Evolutionary conservation across 345 rosid species (phyloP).

Genomic region (Viola odorata): DNA sequence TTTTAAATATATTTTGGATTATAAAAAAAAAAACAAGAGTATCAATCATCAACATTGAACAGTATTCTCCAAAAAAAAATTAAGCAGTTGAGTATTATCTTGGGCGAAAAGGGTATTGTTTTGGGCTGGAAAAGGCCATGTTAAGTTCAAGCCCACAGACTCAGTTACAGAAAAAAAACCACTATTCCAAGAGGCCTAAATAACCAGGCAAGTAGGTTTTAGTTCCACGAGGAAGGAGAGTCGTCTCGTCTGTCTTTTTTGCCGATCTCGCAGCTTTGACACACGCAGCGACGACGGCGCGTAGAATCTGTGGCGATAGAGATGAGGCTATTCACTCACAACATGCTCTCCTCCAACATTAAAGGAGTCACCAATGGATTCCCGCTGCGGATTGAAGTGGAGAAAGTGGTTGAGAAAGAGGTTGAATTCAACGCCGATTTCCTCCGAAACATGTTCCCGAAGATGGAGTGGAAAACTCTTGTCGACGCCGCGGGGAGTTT

Average conservation of each 20-base stretch:
- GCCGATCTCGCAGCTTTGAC: too few relatives aligned
- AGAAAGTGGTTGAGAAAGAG: conserved; percentile 51
- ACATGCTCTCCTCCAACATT: conserved; percentile 82
- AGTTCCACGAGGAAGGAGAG: neutral
- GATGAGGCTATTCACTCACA: conserved; percentile 84
- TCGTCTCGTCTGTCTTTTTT: neutral
- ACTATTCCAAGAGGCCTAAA: neutral
- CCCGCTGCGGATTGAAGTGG: conserved; percentile 67
- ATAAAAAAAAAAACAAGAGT: too few relatives aligned
- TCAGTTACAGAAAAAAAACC: too few relatives aligned
- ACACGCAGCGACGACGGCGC: too few relatives aligned
- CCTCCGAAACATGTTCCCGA: conserved; percentile 57
- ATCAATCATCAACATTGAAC: too few relatives aligned
- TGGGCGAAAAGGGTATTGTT: too few relatives aligned
- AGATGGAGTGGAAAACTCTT: conserved; percentile 79
- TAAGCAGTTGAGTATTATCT: too few relatives aligned
- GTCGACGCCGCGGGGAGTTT: conserved; percentile 53
- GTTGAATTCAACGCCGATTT: conserved; percentile 74
- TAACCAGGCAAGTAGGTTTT: neutral
- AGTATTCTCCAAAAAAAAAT: too few relatives aligned
- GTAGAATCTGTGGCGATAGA: too few relatives aligned
- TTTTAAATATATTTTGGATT: too few relatives aligned
- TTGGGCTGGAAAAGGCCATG: too few relatives aligned
- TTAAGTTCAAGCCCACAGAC: too few relatives aligned
- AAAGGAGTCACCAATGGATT: conserved; percentile 82